Conservation (phyloP, 352 stramenopile genomes). For the Phytophthora nicotianae region DNA sequence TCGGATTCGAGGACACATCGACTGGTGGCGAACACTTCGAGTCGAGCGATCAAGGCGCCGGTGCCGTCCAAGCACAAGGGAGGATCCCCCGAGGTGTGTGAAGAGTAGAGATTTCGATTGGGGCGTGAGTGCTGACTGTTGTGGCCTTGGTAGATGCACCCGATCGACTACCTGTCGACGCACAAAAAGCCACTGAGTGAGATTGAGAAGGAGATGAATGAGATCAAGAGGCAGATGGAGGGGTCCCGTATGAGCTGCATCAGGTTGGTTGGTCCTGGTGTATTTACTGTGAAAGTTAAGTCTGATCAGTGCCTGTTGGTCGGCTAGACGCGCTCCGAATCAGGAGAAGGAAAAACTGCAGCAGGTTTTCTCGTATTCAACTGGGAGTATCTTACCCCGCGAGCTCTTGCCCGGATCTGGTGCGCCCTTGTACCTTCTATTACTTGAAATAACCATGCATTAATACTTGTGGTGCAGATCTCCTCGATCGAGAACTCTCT, state of each 20-base stretch:
- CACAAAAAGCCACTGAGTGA: conserved; percentile 66
- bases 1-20: conserved; percentile 57
- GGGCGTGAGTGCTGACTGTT: neutral
- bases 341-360: conserved; percentile 87
- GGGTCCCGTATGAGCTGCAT: conserved; percentile 55
- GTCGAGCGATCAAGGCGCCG: conserved; percentile 63
- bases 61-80: conserved; percentile 36
- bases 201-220: conserved; percentile 80
- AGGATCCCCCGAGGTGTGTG: conserved; percentile 38
- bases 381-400: conserved; percentile 67
- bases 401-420: conserved; percentile 75
- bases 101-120: neutral
- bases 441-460: neutral
- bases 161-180: conserved; percentile 59
- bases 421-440: conserved; percentile 28
- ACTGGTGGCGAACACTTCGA: conserved; percentile 35
- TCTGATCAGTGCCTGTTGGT: neutral
- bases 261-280: conserved; percentile 37
- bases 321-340: conserved; percentile 46
- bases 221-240: conserved; percentile 79
- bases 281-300: neutral
- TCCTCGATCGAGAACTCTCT: conserved; percentile 64
- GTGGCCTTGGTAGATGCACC: conserved; percentile 42
- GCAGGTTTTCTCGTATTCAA: conserved; percentile 74
- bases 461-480: conserved; percentile 38